These are phyloP conservation scores for Claviceps sp. DNA, from an alignment of 2,329 filamentous ascomycete species.

Conservation along the genomic window DNA sequence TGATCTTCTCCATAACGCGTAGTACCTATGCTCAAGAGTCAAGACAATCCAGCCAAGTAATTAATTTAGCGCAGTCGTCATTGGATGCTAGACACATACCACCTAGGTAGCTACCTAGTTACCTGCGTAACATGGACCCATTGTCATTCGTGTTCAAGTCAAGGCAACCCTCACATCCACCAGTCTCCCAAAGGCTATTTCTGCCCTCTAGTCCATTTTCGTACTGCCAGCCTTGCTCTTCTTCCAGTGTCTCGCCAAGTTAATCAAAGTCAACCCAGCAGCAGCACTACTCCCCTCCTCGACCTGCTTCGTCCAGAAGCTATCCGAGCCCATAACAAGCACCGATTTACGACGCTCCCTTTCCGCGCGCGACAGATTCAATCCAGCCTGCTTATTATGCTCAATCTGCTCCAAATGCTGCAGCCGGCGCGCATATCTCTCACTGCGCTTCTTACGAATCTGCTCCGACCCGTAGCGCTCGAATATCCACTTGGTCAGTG, in stretches of 20 bases:
- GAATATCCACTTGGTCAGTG: conserved; percentile 22
- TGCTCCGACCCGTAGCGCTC: conserved; percentile 26
- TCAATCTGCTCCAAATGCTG: conserved; percentile 28
- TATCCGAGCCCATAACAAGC: conserved; percentile 18
- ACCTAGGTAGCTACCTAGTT: too few relatives aligned
- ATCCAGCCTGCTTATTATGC: conserved; percentile 19
- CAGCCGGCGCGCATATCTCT: conserved; percentile 24
- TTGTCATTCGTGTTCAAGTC: too few relatives aligned
- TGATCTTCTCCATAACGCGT: too few relatives aligned
- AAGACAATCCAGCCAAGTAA: too few relatives aligned
- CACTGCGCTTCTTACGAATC: conserved; percentile 25
- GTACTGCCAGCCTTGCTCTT: background rate
- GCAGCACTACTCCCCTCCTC: conserved; percentile 24
- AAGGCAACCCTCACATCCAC: too few relatives aligned
- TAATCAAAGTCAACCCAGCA: conserved; percentile 22
- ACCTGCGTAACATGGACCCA: too few relatives aligned
- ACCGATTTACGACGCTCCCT: conserved; percentile 25
- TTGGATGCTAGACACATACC: too few relatives aligned
- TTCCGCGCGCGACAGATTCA: conserved; percentile 21
- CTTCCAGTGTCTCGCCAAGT: conserved; percentile 14
- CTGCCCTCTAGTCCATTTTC: conserved; percentile 1
- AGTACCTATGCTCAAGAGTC: too few relatives aligned
- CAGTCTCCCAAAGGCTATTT: too few relatives aligned
- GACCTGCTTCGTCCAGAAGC: conserved; percentile 29
- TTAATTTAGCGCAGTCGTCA: too few relatives aligned